These are phyloP conservation scores for Cyclotella distinguenda DNA, from an alignment of 108 stramenopile species.

Conservation along the genomic window DNA sequence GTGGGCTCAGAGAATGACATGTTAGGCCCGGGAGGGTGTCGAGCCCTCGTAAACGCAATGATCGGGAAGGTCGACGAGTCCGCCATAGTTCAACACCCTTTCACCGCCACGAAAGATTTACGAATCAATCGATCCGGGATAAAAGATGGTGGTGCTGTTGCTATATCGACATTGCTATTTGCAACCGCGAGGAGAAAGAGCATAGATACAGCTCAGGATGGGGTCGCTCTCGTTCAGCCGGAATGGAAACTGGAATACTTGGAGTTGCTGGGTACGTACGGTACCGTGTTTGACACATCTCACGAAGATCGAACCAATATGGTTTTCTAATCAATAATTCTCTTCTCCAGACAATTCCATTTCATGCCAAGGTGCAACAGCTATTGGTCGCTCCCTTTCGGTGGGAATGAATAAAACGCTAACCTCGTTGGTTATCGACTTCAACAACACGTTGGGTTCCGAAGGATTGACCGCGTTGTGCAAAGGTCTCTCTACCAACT, in stretches of 20 bases:
- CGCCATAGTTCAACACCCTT: constrained; percentile 10
- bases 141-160: constrained; percentile 54
- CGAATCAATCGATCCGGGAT: constrained; percentile 45
- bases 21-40: constrained; percentile 50
- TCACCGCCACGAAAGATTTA: constrained; percentile 45
- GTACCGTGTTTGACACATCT: too few species aligned
- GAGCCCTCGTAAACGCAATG: constrained; percentile 53
- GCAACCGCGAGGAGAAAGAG: constrained; percentile 30
- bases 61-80: constrained; percentile 32
- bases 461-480: constrained; percentile 53
- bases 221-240: constrained; percentile 2
- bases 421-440: constrained; percentile 51
- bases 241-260: constrained; percentile 52
- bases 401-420: constrained; percentile 50
- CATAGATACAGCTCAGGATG: constrained; percentile 12
- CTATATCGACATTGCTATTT: constrained; percentile 46
- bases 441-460: constrained; percentile 45
- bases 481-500: constrained; percentile 58
- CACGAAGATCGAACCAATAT: too few species aligned
- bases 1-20: constrained; percentile 13
- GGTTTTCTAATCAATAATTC: too few species aligned
- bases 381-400: constrained; percentile 47
- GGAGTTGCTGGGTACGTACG: constrained; percentile 48
- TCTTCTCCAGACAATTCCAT: constrained; percentile 59
- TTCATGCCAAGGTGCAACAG: constrained; percentile 37